Percentiles rank a stretch among this genome's conserved stretches.
These are phyloP conservation scores for Orbilia brochopaga DNA, from an alignment of 2,329 filamentous ascomycete genomes.

Conservation along the genomic window DNA sequence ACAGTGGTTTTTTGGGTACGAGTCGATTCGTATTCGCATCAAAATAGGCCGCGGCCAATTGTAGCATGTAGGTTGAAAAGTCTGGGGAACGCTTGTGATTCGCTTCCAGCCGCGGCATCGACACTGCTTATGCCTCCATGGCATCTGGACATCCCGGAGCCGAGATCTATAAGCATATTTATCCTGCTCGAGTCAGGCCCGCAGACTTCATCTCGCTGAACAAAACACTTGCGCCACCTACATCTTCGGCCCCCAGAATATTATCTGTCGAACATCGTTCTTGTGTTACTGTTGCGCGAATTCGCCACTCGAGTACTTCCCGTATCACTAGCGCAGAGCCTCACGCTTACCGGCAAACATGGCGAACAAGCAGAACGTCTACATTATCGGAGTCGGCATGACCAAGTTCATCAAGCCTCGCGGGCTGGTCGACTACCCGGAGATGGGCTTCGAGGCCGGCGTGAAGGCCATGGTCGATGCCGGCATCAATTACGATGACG, in stretches of 20 bases:
- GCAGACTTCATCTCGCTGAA: not conserved
- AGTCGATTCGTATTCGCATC: conserved; percentile 8
- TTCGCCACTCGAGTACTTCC: too few relatives aligned
- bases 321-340: not conserved
- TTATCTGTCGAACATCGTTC: too few relatives aligned
- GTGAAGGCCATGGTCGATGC: conserved; percentile 79
- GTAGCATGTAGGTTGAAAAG: not conserved
- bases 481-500: conserved; percentile 93
- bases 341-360: conserved; percentile 16
- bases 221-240: not conserved
- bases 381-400: conserved; percentile 97
- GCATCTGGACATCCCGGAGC: not conserved
- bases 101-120: conserved; percentile 42
- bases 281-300: not conserved
- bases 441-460: conserved; percentile 90
- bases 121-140: not conserved
- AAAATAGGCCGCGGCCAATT: conserved; percentile 51
- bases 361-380: conserved; percentile 61
- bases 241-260: too few relatives aligned
- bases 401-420: conserved; percentile 99
- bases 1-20: not conserved
- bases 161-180: not conserved
- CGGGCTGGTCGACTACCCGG: conserved; percentile 91
- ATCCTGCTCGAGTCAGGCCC: not conserved
- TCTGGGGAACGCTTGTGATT: conserved; percentile 31